phyloP scores from a whole-genome alignment of 2,329 filamentous ascomycete species.

The Scedosporium boydii region DNA sequence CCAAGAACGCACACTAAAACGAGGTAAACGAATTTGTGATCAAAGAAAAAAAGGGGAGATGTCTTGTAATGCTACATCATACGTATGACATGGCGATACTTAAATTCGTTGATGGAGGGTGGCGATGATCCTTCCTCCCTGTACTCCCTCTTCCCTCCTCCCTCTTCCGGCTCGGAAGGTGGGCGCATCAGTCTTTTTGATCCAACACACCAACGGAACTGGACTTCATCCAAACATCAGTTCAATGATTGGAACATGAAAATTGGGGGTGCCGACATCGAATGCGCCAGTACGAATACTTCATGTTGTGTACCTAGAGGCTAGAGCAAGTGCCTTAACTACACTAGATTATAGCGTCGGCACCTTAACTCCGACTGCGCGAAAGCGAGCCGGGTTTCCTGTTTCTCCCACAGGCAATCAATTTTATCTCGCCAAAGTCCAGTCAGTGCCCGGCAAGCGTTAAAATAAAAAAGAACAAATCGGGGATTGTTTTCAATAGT shows the following conservation, averaged over 20 bases:
- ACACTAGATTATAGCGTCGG: background rate
- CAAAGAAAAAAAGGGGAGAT: background rate
- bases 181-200: too few relatives aligned
- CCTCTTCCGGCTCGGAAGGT: too few relatives aligned
- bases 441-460: background rate
- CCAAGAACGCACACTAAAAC: background rate
- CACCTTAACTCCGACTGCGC: background rate
- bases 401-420: too few relatives aligned
- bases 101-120: background rate
- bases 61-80: background rate
- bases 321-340: background rate
- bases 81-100: too few relatives aligned
- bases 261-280: too few relatives aligned
- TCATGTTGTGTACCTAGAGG: background rate
- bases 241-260: too few relatives aligned
- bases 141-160: too few relatives aligned
- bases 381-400: background rate
- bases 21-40: background rate
- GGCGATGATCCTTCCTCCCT: background rate
- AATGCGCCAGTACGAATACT: background rate
- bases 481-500: background rate
- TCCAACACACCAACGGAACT: too few relatives aligned
- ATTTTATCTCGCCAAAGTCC: background rate
- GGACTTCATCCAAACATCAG: too few relatives aligned
- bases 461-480: background rate